These are phyloP conservation scores for Aspergillus sergii DNA, from an alignment of 2,329 filamentous ascomycete species.

Conservation along the genomic window DNA sequence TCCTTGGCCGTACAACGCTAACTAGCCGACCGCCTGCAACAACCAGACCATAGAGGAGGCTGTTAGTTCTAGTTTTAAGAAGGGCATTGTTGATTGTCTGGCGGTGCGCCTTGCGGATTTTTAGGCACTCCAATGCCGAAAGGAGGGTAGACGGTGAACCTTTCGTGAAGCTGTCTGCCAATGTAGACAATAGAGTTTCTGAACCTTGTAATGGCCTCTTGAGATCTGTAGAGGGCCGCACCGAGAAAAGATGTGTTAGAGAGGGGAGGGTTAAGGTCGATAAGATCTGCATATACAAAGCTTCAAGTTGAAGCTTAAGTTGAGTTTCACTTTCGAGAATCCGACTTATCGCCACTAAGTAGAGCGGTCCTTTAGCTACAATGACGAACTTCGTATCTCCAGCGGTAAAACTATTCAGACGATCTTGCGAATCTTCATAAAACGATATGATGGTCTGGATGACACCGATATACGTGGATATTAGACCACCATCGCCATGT, in stretches of 20 bases:
- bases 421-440: conserved; percentile 79
- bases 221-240: conserved; percentile 91
- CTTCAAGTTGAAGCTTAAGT: conserved; percentile 83
- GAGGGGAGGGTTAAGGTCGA: conserved; percentile 90
- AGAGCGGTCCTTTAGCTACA: conserved; percentile 79
- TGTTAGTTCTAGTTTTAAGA: conserved; percentile 73
- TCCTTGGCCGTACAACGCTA: conserved; percentile 89
- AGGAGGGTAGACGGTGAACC: conserved; percentile 88
- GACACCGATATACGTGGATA: conserved; percentile 92
- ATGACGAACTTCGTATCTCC: conserved; percentile 84
- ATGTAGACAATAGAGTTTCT: conserved; percentile 83
- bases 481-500: conserved; percentile 84
- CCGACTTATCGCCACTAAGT: conserved; percentile 90
- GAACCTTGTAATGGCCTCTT: conserved; percentile 88
- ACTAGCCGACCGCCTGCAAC: conserved; percentile 91
- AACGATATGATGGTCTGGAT: conserved; percentile 98
- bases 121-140: conserved; percentile 90
- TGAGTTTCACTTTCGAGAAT: conserved; percentile 91
- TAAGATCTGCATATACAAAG: conserved; percentile 96
- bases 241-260: conserved; percentile 81
- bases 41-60: conserved; percentile 87
- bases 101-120: conserved; percentile 83
- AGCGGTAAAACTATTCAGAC: conserved; percentile 82
- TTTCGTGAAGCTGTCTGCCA: conserved; percentile 91
- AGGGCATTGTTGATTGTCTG: conserved; percentile 84